Conservation (phyloP, 2,329 filamentous ascomycete species). For the Rachicladosporium sp. region DNA sequence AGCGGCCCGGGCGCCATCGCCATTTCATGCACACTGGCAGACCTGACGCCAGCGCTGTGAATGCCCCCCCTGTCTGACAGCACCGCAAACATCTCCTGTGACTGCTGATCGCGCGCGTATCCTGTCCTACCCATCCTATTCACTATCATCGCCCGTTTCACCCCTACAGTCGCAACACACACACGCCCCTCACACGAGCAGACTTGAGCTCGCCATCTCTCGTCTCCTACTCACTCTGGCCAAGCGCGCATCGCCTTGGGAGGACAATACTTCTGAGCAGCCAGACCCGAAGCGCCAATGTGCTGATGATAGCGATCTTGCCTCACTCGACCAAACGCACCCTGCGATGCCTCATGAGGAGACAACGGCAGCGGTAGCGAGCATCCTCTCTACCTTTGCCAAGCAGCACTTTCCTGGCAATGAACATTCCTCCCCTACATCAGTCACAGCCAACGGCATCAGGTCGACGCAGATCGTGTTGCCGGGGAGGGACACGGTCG, state of each 20-base stretch:
- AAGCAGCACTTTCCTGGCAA: conserved; percentile 33
- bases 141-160: too few species aligned
- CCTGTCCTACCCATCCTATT: too few species aligned
- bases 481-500: conserved; percentile 61
- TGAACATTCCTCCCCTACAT: conserved; percentile 33
- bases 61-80: too few species aligned
- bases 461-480: conserved; percentile 49
- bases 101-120: too few species aligned
- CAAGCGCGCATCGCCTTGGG: conserved; percentile 5
- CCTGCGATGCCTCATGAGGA: conserved; percentile 19
- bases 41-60: too few species aligned
- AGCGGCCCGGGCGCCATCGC: too few species aligned
- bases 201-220: too few species aligned
- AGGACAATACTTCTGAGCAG: conserved; percentile 3
- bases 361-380: conserved; percentile 22
- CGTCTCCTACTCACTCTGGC: not conserved
- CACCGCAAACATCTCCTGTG: too few species aligned
- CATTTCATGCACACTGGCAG: too few species aligned
- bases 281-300: conserved; percentile 6
- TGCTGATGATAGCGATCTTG: conserved; percentile 1
- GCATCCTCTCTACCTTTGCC: conserved; percentile 36
- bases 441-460: conserved; percentile 38
- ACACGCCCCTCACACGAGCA: too few species aligned
- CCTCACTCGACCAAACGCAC: not conserved
- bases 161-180: too few species aligned